A percentile compares a stretch with the other conserved stretches of the same genome.
phyloP scores from a whole-genome alignment of 2,329 filamentous ascomycete genomes.

The Colletotrichum echinochloae region DNA sequence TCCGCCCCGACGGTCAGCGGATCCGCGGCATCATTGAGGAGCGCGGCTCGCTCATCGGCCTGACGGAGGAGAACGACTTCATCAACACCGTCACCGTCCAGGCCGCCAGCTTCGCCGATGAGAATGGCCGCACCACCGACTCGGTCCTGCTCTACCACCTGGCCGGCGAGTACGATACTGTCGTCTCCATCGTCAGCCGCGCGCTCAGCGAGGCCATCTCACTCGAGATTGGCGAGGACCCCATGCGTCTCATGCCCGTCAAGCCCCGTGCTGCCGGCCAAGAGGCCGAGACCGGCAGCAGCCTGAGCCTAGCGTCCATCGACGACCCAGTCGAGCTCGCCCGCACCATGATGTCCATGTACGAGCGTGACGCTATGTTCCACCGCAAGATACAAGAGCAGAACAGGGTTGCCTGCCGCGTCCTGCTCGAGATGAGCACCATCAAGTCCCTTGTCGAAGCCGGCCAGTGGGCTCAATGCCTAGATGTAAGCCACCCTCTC shows the following conservation, averaged over 20 bases:
- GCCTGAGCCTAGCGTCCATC: constrained; percentile 70
- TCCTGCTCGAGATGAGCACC: constrained; percentile 70
- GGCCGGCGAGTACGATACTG: constrained; percentile 93
- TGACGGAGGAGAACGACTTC: constrained; percentile 85
- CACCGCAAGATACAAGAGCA: constrained; percentile 67
- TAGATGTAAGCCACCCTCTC: constrained; percentile 64
- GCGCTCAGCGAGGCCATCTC: constrained; percentile 91
- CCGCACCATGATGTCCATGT: constrained; percentile 72
- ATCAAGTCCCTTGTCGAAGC: constrained; percentile 69
- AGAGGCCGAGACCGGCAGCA: constrained; percentile 60
- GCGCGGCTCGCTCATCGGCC: constrained; percentile 82
- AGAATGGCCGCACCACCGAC: constrained; percentile 92
- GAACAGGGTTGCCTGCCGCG: constrained; percentile 67
- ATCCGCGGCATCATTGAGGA: constrained; percentile 90
- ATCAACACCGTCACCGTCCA: constrained; percentile 92
- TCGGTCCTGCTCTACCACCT: constrained; percentile 95
- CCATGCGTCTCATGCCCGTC: constrained; percentile 81
- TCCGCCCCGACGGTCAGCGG: constrained; percentile 84
- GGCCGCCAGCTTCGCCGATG: constrained; percentile 91
- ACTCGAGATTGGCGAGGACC: constrained; percentile 85
- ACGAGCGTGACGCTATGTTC: constrained; percentile 71
- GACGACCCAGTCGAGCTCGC: constrained; percentile 72
- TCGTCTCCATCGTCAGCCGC: constrained; percentile 90
- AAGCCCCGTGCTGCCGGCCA: constrained; percentile 72
- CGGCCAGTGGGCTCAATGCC: constrained; percentile 66